Base-by-base conservation (phyloP, 441 rosid genomes). In the Brassica hybrid region DNA sequence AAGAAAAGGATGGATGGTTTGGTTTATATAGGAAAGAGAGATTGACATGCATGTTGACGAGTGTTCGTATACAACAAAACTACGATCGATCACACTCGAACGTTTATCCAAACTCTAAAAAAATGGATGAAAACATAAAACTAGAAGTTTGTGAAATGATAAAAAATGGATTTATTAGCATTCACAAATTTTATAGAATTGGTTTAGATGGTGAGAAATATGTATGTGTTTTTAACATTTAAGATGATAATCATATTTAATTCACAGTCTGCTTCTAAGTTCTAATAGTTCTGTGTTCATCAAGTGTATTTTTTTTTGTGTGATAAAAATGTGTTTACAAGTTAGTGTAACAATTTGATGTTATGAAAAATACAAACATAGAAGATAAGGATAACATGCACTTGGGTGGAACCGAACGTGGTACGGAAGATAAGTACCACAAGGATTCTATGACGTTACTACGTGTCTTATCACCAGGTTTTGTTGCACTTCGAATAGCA, bases 31-130 rank as follows among this genome's bases (percentile, higher is more conserved):
- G 70, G 23, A 61, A 63, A 7, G 64, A 14, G 34, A 61, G 64
- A 38, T 43, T 67, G 67, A 70, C 87, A 85, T 85, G 90, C 90
- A 85, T 64, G 79, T 81, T 69, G 90, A 88, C 92, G 85, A 73
- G 85, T 83, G 88, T 84, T 64, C 70, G 7, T 79, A 62, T 36
- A 18, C 71, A 69, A 9, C 23, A 14, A 56, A 2, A 48, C 64
- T 23, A 69, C 9, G 19, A 25, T 18, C 65, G 60, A 52, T 5
- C 41, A 72, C 32, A 30, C 16, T 43, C 50, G 5, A 7, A 74
- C 45, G 18, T 34, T 74, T 74, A 79, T 79, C 79, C 69, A 57
- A 54, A 79, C 21, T 17, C n/a, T 36, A 2, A 57, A 56, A 57
- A 70, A 4, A 4, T 23, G 8, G 7, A 5, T 12, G 43, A 16